Conservation (phyloP, 768 basidiomycete species). For the Lactifluus volemus region DNA sequence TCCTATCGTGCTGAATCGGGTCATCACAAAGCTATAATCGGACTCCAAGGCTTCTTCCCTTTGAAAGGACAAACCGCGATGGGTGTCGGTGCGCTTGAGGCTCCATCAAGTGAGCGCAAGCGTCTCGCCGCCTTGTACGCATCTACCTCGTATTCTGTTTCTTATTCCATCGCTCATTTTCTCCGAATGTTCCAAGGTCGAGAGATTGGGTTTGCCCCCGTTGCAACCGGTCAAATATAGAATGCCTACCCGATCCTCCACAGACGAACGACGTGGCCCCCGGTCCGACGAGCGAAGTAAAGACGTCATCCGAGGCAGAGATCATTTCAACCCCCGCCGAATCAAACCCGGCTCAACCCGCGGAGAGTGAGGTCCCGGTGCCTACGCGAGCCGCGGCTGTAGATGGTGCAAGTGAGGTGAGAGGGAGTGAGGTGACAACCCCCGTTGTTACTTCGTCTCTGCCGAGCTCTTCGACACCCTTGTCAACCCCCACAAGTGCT, state of each 20-base stretch:
- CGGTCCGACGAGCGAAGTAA: not conserved
- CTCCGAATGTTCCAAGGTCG: conserved; percentile 42
- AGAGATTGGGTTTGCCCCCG: conserved; percentile 73
- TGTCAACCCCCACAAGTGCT: not conserved
- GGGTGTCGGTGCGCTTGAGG: conserved; percentile 83
- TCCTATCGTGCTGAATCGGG: not conserved
- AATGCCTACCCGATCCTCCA: conserved; percentile 60
- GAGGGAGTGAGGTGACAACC: not conserved
- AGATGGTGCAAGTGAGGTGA: not conserved
- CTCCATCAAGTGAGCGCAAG: conserved; percentile 64
- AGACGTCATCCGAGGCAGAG: not conserved
- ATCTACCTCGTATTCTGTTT: not conserved
- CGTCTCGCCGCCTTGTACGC: conserved; percentile 69
- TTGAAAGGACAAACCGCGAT: conserved; percentile 80
- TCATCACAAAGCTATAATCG: conserved; percentile 58
- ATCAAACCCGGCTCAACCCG: not conserved
- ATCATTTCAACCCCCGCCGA: not conserved
- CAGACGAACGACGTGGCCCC: not conserved
- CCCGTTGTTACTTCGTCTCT: not conserved
- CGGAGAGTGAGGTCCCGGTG: not conserved
- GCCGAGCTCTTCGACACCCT: not conserved
- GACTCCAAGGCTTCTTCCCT: conserved; percentile 84
- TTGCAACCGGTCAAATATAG: conserved; percentile 58
- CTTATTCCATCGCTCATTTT: not conserved
- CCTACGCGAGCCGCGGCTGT: not conserved